phyloP scores from a whole-genome alignment of 2,329 filamentous ascomycete species.

The Emmonsia crescens region DNA sequence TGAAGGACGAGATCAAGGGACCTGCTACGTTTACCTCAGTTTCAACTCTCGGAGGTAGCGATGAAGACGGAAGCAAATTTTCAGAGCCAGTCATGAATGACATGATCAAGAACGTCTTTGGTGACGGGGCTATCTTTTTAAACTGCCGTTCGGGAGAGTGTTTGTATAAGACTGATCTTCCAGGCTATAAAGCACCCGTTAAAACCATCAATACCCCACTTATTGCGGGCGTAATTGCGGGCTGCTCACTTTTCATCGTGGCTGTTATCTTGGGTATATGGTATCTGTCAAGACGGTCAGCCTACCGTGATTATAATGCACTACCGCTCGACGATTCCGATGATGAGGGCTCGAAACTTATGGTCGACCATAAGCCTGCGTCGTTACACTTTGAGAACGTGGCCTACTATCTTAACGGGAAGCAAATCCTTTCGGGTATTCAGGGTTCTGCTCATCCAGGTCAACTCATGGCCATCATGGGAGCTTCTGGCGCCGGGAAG shows the following conservation, averaged over 20 bases:
- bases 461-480: constrained; percentile 97
- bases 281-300: constrained; percentile 71
- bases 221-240: constrained; percentile 87
- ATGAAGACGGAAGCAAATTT: constrained; percentile 67
- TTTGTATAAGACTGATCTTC: constrained; percentile 82
- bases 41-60: constrained; percentile 43
- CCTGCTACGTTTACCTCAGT: constrained; percentile 73
- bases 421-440: constrained; percentile 68
- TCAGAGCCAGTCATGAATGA: constrained; percentile 87
- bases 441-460: constrained; percentile 83
- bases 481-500: constrained; percentile 92
- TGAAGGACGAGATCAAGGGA: constrained; percentile 70
- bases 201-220: constrained; percentile 95
- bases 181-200: constrained; percentile 76
- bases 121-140: constrained; percentile 78
- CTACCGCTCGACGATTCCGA: constrained; percentile 82
- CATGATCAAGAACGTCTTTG: constrained; percentile 78
- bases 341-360: constrained; percentile 74
- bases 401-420: constrained; percentile 76
- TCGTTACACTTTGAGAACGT: constrained; percentile 82
- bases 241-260: constrained; percentile 77
- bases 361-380: constrained; percentile 85
- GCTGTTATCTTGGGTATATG: constrained; percentile 71
- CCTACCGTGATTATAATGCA: constrained; percentile 51
- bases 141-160: constrained; percentile 82